Conservation (phyloP, 306 rosid species). For the Vachellia collinsii region DNA sequence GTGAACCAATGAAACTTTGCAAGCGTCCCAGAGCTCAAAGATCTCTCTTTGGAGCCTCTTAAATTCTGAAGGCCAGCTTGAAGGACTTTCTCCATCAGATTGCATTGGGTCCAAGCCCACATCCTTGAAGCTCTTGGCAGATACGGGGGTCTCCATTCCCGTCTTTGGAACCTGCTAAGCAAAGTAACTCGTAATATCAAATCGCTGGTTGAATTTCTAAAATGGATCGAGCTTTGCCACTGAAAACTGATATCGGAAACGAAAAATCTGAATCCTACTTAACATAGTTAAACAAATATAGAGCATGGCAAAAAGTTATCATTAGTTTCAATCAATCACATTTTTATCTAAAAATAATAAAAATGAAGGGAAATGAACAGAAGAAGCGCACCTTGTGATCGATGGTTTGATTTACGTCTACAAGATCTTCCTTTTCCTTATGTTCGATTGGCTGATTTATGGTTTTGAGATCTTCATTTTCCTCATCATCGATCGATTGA, state of each 20-base stretch:
- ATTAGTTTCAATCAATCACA: conserved; percentile 7
- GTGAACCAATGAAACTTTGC: conserved; percentile 87
- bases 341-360: not conserved
- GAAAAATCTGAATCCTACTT: conserved; percentile 8
- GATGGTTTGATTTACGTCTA: conserved; percentile 37
- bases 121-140: conserved; percentile 61
- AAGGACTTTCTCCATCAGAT: conserved; percentile 51
- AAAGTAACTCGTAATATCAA: conserved; percentile 30
- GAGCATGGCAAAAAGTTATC: conserved; percentile 9
- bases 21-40: conserved; percentile 81
- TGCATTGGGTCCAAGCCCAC: conserved; percentile 76
- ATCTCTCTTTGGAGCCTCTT: conserved; percentile 77
- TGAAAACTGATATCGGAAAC: not conserved
- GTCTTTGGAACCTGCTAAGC: conserved; percentile 51
- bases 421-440: conserved; percentile 44
- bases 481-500: not conserved
- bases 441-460: conserved; percentile 45
- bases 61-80: conserved; percentile 84
- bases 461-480: conserved; percentile 22
- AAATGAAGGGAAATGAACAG: not conserved
- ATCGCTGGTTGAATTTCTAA: conserved; percentile 25
- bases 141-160: conserved; percentile 34
- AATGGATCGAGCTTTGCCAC: conserved; percentile 25
- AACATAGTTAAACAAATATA: not conserved
- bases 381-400: conserved; percentile 57